Conservation (phyloP, 2,329 filamentous ascomycete genomes). For the Fusarium succisae region DNA sequence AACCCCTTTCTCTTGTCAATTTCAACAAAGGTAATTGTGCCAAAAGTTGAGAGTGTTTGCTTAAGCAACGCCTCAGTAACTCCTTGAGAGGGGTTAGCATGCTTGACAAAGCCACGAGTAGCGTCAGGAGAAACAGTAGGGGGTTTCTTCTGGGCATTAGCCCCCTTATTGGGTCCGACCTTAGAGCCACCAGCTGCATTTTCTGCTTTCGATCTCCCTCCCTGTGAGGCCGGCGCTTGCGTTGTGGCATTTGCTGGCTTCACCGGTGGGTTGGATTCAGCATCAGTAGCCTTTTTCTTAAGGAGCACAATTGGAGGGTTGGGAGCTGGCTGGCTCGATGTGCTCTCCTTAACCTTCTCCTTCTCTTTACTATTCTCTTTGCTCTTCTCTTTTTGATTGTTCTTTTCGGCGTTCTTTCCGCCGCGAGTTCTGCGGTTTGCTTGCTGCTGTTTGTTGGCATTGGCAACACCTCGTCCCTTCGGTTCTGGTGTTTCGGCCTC, state of each 20-base stretch:
- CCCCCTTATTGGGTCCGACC: constrained; percentile 37
- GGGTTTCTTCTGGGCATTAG: constrained; percentile 48
- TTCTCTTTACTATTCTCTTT: constrained; percentile 45
- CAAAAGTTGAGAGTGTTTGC: constrained; percentile 77
- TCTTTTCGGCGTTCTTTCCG: constrained; percentile 52
- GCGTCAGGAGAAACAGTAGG: constrained; percentile 52
- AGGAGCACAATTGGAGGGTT: constrained; percentile 54
- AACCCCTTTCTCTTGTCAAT: constrained; percentile 96
- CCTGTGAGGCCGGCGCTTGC: constrained; percentile 42
- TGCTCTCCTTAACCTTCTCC: constrained; percentile 39
- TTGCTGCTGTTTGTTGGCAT: constrained; percentile 41
- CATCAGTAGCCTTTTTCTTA: constrained; percentile 49
- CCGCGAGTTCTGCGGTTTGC: constrained; percentile 47
- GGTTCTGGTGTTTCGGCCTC: constrained; percentile 26
- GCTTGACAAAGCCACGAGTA: constrained; percentile 79
- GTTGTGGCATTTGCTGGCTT: constrained; percentile 42
- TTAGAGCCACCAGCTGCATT: constrained; percentile 34
- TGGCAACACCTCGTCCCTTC: constrained; percentile 37
- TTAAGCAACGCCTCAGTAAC: constrained; percentile 85
- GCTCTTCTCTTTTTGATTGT: constrained; percentile 51
- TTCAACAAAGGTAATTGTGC: constrained; percentile 80
- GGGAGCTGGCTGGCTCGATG: constrained; percentile 27
- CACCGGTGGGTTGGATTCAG: constrained; percentile 33
- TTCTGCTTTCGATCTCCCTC: constrained; percentile 40
- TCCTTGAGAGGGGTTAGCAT: constrained; percentile 88